Base-by-base conservation (phyloP, 1,284 basidiomycete genomes). In the Cutaneotrichosporon mucoides region DNA sequence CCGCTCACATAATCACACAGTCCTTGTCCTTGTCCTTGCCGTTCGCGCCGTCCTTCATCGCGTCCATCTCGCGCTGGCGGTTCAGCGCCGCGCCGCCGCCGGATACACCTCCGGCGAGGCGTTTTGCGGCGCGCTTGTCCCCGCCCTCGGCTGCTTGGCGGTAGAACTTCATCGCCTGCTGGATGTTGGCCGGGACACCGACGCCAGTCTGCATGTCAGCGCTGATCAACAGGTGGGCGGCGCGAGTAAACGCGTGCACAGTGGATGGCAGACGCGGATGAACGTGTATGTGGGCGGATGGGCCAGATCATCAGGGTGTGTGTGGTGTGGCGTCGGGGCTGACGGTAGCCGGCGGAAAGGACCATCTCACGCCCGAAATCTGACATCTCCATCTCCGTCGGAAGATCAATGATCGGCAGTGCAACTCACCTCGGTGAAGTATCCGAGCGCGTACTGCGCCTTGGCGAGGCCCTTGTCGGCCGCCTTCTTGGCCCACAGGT, bases 391-490 rank as follows among this genome's bases (percentile, higher is more conserved):
- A 24, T 24, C 24, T 24, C 24, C 24, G 24, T 24, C 24, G 24
- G 24, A 24, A 24, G 24, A 24, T 24, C 24, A 24, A 24, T 24
- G 24, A 24, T 24, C 24, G 24, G 24, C 13, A 13, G 6, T 11
- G 3, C 2, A 12, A 67, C 79, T 63, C 44, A 82, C 82, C 80
- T 99, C 95, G 61, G 89, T 85, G 77, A 99, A 99, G 81, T 99
- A 99, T 5, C 95, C 95, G 1, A 95, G 88, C 12, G 95, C 94
- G 70, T 99, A 99, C 86, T 94, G 89, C 5, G 93, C 93, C 76
- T 97, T 96, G 6, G 85, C 83, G 5, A 96, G 82, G 2, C 90
- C 92, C n/a, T 84, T 85, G 50, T 94, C 92, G 33, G 90, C 92
- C 43, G 92, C 91, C 71, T 86, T 90, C 80, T 90, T 85, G 38